phyloP scores from a whole-genome alignment of 2,329 filamentous ascomycete species.

The Diaporthe velutina region DNA sequence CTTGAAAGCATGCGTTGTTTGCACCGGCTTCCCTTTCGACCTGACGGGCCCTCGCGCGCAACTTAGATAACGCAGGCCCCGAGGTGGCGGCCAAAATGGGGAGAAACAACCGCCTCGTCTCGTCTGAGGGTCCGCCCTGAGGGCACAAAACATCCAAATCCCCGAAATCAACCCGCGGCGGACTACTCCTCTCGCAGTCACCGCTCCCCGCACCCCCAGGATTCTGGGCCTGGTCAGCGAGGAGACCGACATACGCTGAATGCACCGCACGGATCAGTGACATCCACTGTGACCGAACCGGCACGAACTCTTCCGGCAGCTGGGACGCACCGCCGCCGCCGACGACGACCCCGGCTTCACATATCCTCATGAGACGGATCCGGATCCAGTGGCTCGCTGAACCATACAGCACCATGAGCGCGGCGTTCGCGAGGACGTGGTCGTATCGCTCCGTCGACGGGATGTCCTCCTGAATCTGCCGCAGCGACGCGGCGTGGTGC shows the following conservation, averaged over 20 bases:
- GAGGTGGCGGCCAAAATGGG: constrained; percentile 43
- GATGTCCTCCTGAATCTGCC: constrained; percentile 52
- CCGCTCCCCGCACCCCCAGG: too few relatives aligned
- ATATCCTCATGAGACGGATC: constrained; percentile 48
- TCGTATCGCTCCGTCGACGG: constrained; percentile 49
- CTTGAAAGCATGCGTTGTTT: constrained; percentile 28
- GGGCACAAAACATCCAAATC: background rate
- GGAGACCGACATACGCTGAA: constrained; percentile 50
- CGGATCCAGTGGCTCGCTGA: constrained; percentile 53
- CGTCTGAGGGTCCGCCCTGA: constrained; percentile 15
- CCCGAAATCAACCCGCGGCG: background rate
- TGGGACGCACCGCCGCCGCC: background rate
- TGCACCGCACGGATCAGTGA: constrained; percentile 52
- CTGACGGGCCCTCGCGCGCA: constrained; percentile 39
- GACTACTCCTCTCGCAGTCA: background rate
- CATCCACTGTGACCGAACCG: constrained; percentile 53
- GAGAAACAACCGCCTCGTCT: constrained; percentile 26
- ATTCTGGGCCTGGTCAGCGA: constrained; percentile 39
- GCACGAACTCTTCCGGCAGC: constrained; percentile 46
- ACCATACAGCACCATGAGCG: constrained; percentile 57
- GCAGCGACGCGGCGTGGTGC: constrained; percentile 54
- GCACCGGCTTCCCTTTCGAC: background rate
- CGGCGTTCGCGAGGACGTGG: constrained; percentile 53
- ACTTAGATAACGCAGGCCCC: constrained; percentile 34
- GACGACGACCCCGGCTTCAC: constrained; percentile 34